These are phyloP conservation scores for Alternaria longipes DNA, from an alignment of 2,329 filamentous ascomycete genomes.

Conservation along the genomic window DNA sequence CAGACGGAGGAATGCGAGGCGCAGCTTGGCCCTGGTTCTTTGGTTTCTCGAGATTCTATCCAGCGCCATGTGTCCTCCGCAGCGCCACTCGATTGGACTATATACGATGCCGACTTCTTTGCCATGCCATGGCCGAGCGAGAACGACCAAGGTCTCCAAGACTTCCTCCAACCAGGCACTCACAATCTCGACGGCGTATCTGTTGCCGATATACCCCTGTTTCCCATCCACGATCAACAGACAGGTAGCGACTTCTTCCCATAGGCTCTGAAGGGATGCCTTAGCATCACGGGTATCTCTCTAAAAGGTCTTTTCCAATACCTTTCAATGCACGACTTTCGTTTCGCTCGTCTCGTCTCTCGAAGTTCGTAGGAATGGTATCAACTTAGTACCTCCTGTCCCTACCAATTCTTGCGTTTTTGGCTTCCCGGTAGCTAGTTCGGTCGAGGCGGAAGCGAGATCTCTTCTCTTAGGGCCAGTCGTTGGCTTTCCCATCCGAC, in stretches of 20 bases:
- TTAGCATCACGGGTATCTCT: neutral
- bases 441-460: constrained; percentile 58
- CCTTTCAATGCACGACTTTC: constrained; percentile 28
- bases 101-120: constrained; percentile 46
- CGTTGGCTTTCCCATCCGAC: constrained; percentile 36
- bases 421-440: constrained; percentile 43
- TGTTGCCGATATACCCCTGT: constrained; percentile 44
- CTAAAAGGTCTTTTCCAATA: neutral
- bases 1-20: neutral
- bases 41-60: constrained; percentile 9
- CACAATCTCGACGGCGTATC: constrained; percentile 41
- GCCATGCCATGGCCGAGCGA: constrained; percentile 42
- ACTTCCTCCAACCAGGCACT: constrained; percentile 44
- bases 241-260: constrained; percentile 21
- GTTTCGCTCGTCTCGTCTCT: constrained; percentile 61
- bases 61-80: constrained; percentile 16
- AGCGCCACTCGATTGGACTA: constrained; percentile 39
- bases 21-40: constrained; percentile 6
- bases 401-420: constrained; percentile 55
- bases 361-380: constrained; percentile 63
- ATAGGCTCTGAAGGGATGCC: neutral
- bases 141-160: constrained; percentile 43
- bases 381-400: constrained; percentile 63
- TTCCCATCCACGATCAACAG: constrained; percentile 44
- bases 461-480: constrained; percentile 45